Base-by-base conservation (phyloP, 306 rosid species). In the Crotalaria pallida region DNA sequence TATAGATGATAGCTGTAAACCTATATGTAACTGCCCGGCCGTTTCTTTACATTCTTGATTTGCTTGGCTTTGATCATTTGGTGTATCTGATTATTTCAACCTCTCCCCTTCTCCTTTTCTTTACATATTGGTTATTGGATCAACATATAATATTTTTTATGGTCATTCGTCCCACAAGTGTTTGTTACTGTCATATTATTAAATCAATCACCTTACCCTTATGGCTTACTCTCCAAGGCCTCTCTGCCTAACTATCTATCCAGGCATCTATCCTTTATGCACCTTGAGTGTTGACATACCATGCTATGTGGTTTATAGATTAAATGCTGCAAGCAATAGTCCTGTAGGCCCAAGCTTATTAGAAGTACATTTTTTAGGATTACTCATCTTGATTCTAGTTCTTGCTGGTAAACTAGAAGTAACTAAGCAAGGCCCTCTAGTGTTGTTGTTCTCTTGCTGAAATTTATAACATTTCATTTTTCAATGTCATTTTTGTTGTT, bases 11-110 rank as follows among this genome's bases (percentile, higher is more conserved):
- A 57, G 43, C 10, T 65, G 29, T 44, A 43, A n/a, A 10, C 56
- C 48, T 48, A 26, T 24, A 23, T 36, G 36, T 2, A 5, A 26
- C 16, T 22, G 43, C 47, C 26, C 23, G 15, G 38, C 47, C 36
- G 7, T 64, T 34, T 19, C 41, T 69, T 33, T 6, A 62, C 12
- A 11, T 34, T 62, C 7, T 11, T 34, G 16, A 53, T 23, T 26
- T 56, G 61, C 45, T 56, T 55, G 24, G 48, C 26, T 53, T 36
- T 62, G 69, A 65, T 65, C 36, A 36, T 65, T 48, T 62, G 24
- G 31, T 22, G 31, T 51, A 6, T 59, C 18, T 2, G 38, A 31
- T 60, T 59, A 67, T 61, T 76, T 21, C 43, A 10, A 58, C 7
- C 43, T 19, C 24, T 53, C 45, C 10, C 38, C 15, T 40, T 19